Percentiles rank a stretch among this genome's conserved stretches.
phyloP scores from a whole-genome alignment of 352 stramenopile species.

The Thalassiosira exigua region DNA sequence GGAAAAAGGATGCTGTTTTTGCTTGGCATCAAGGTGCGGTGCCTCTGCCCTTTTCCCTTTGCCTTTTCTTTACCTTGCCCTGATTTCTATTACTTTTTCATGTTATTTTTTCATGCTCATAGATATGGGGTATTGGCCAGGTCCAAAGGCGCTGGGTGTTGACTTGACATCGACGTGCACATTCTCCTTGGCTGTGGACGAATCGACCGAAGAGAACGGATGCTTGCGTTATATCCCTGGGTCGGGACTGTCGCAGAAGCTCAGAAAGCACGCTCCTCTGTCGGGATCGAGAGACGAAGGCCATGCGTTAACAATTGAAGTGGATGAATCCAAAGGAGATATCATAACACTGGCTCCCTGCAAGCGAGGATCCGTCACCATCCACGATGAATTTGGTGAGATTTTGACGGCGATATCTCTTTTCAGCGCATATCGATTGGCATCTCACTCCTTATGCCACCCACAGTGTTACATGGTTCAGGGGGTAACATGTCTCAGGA shows the following conservation, averaged over 20 bases:
- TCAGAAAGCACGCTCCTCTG: constrained; percentile 62
- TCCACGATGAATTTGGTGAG: constrained; percentile 81
- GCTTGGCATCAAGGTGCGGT: constrained; percentile 67
- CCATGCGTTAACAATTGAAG: constrained; percentile 65
- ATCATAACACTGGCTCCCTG: constrained; percentile 58
- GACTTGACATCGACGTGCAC: constrained; percentile 70
- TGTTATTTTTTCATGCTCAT: no score
- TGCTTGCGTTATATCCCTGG: constrained; percentile 71
- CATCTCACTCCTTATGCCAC: no score
- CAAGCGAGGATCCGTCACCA: constrained; percentile 60
- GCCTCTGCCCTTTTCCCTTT: no score
- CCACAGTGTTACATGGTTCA: constrained; percentile 75
- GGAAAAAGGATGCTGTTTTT: constrained; percentile 72
- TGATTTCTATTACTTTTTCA: no score
- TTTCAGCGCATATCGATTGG: no score
- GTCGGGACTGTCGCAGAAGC: constrained; percentile 41
- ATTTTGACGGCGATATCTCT: no score
- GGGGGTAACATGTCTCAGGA: constrained; percentile 63
- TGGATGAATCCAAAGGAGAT: constrained; percentile 58
- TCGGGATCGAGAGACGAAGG: constrained; percentile 64
- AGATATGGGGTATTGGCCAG: constrained; percentile 76
- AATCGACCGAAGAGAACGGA: constrained; percentile 70
- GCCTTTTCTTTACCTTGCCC: no score
- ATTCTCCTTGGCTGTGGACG: constrained; percentile 74
- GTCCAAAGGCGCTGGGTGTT: constrained; percentile 46